Evolutionary conservation across 768 basidiomycete species (phyloP).

Genomic region (Obba rivulosa): DNA sequence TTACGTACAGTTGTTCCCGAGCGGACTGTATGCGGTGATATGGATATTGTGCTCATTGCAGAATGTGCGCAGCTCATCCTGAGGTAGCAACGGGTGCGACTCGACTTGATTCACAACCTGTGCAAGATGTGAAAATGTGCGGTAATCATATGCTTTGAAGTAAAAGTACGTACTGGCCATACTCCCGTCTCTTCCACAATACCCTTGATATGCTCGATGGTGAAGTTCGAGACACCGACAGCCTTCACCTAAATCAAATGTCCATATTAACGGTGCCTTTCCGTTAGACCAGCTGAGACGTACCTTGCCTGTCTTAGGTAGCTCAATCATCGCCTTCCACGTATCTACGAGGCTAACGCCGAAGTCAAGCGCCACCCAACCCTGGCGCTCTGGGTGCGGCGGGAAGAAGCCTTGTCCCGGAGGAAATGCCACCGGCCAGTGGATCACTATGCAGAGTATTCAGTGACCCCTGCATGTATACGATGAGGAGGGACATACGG

Average conservation of each 20-base stretch:
- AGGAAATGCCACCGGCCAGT: constrained; percentile 74
- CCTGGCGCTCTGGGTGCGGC: constrained; percentile 36
- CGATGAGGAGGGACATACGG: constrained; percentile 35
- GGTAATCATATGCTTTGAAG: not conserved
- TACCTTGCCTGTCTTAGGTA: constrained; percentile 67
- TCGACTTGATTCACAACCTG: constrained; percentile 77
- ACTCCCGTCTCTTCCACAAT: constrained; percentile 68
- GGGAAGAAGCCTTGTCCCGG: constrained; percentile 56
- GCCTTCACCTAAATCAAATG: constrained; percentile 44
- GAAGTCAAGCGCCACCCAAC: constrained; percentile 50
- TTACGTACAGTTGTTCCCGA: constrained; percentile 71
- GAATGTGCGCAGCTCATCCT: constrained; percentile 67
- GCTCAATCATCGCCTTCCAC: constrained; percentile 74
- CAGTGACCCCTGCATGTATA: not conserved
- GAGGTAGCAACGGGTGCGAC: constrained; percentile 74
- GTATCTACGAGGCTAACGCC: constrained; percentile 67
- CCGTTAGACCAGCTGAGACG: not conserved
- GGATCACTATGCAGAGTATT: constrained; percentile 44
- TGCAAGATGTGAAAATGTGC: no score
- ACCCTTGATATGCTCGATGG: constrained; percentile 54
- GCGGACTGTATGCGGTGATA: constrained; percentile 63
- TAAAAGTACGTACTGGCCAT: constrained; percentile 47
- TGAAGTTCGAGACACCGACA: constrained; percentile 84
- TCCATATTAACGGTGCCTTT: not conserved
- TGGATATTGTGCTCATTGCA: constrained; percentile 68